These are phyloP conservation scores for Arthrinium phaeospermum DNA, from an alignment of 2,329 filamentous ascomycete species.

Conservation along the genomic window DNA sequence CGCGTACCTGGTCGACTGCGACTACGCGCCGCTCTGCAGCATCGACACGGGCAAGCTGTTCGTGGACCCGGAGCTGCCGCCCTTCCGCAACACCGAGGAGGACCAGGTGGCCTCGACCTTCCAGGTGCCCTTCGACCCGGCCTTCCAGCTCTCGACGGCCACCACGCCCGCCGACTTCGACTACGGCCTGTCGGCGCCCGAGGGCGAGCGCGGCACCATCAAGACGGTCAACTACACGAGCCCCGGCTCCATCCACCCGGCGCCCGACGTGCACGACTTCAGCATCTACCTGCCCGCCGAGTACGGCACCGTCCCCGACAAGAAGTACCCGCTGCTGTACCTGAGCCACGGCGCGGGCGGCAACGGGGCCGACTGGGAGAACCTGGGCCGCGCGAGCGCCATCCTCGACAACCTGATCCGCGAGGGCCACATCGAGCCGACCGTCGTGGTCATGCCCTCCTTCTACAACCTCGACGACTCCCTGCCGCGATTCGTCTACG, in stretches of 20 bases:
- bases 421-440: conserved; percentile 35
- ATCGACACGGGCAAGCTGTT: conserved; percentile 38
- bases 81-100: conserved; percentile 35
- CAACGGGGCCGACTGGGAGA: conserved; percentile 39
- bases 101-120: conserved; percentile 36
- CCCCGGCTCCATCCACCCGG: conserved; percentile 37
- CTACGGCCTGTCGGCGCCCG: conserved; percentile 31
- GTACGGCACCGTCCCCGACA: conserved; percentile 29
- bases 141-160: conserved; percentile 30
- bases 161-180: conserved; percentile 29
- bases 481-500: conserved; percentile 14
- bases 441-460: conserved; percentile 37
- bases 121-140: conserved; percentile 36
- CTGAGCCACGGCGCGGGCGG: conserved; percentile 37
- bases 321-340: conserved; percentile 37
- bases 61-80: conserved; percentile 36
- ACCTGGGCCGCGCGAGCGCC: conserved; percentile 34
- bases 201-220: conserved; percentile 30
- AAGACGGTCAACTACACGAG: conserved; percentile 38
- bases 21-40: conserved; percentile 33
- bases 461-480: conserved; percentile 14
- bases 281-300: conserved; percentile 35
- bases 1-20: conserved; percentile 36
- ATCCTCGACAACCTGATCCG: conserved; percentile 39
- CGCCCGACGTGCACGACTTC: conserved; percentile 36